These are phyloP conservation scores for Colletotrichum filicis DNA, from an alignment of 2,329 filamentous ascomycete species.

Conservation along the genomic window DNA sequence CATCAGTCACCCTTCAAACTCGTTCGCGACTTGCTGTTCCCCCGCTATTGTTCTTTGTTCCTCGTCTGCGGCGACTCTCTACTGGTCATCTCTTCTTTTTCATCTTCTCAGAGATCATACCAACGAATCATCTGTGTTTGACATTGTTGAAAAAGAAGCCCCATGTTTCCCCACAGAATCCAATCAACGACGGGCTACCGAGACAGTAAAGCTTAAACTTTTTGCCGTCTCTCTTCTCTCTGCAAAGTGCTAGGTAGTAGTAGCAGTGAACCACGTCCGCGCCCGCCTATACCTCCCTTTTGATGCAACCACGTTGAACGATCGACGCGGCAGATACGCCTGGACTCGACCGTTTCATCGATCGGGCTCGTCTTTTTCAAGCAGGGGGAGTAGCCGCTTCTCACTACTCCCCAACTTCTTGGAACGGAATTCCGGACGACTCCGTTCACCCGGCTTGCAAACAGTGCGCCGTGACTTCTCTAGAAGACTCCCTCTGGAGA, in stretches of 20 bases:
- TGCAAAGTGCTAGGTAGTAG: neutral
- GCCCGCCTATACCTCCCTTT: neutral
- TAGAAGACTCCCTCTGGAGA: neutral
- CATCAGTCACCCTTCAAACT: neutral
- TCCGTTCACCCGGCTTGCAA: conserved; percentile 8
- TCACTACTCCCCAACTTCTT: neutral
- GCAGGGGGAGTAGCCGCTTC: conserved; percentile 14
- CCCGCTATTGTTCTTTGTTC: neutral
- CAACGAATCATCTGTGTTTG: conserved; percentile 3
- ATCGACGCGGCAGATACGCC: conserved; percentile 21
- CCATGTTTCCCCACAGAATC: conserved; percentile 23
- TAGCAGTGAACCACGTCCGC: neutral
- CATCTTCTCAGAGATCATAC: neutral
- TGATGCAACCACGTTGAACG: conserved; percentile 22
- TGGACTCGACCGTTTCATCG: conserved; percentile 20
- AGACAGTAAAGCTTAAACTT: conserved; percentile 25
- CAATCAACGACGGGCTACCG: conserved; percentile 8
- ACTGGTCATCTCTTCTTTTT: neutral
- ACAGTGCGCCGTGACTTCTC: neutral
- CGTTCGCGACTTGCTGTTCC: neutral
- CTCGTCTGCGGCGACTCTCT: neutral
- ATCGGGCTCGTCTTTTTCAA: conserved; percentile 4
- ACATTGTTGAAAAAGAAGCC: neutral
- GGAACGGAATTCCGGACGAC: neutral
- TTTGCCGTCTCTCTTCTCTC: conserved; percentile 8